phyloP scores from a whole-genome alignment of 208 protist genomes.

The Phytomonas francai region DNA sequence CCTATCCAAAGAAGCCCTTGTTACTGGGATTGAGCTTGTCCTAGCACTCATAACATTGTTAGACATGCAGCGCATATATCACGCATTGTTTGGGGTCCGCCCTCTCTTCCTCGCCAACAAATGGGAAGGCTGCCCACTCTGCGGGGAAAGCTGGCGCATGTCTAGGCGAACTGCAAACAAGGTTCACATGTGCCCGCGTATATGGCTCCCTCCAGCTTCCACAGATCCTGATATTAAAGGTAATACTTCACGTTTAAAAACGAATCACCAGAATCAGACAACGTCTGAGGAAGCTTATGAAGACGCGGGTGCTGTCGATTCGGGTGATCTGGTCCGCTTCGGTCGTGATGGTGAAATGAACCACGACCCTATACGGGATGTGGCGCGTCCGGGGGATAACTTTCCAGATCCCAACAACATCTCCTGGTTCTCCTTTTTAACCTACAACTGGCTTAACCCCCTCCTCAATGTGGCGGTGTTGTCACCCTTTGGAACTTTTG shows the following conservation, averaged over 20 bases:
- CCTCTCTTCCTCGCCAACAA: conserved; percentile 47
- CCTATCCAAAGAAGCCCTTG: conserved; percentile 12
- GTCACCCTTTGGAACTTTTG: conserved; percentile 36
- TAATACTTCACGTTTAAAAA: neutral
- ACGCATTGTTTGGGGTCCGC: conserved; percentile 54
- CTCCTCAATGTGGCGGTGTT: conserved; percentile 49
- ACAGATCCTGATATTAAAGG: neutral
- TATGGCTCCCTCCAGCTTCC: neutral
- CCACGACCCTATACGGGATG: neutral
- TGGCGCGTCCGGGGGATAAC: conserved; percentile 29
- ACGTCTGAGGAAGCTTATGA: neutral
- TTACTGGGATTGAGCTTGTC: conserved; percentile 30
- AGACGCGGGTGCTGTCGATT: neutral
- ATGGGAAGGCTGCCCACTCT: conserved; percentile 55
- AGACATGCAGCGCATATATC: conserved; percentile 47
- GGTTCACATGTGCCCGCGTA: conserved; percentile 17
- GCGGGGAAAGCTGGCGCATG: conserved; percentile 34
- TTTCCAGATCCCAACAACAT: conserved; percentile 48
- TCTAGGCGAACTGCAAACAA: conserved; percentile 11
- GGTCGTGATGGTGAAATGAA: neutral
- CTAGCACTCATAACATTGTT: conserved; percentile 30
- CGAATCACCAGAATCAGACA: neutral
- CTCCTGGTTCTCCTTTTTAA: conserved; percentile 22
- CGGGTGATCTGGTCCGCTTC: neutral
- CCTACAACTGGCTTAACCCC: conserved; percentile 64